Percentiles rank a stretch among this genome's conserved stretches.
phyloP scores from a whole-genome alignment of 164 flowering plant genomes.

The Vitis riparia region DNA sequence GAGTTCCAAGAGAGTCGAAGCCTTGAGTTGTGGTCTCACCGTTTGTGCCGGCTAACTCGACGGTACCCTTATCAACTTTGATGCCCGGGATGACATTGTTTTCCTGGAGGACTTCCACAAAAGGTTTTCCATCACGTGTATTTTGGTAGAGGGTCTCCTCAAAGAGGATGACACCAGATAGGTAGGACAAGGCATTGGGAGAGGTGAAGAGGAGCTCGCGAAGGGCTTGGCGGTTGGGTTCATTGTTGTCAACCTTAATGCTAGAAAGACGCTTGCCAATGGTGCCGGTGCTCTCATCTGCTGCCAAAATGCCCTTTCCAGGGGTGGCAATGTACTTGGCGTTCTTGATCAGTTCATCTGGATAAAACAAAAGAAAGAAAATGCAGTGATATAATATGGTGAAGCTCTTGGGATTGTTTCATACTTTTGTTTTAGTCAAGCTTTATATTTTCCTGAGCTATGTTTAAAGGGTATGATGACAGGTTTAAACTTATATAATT shows the following conservation, averaged over 20 bases:
- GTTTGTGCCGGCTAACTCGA: conserved; percentile 74
- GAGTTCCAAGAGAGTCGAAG: conserved; percentile 59
- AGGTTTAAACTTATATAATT: too few species aligned
- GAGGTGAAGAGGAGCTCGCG: conserved; percentile 81
- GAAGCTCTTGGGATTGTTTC: too few species aligned
- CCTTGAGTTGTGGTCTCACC: conserved; percentile 88
- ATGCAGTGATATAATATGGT: too few species aligned
- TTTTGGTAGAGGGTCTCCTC: conserved; percentile 86
- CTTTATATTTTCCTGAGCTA: too few species aligned
- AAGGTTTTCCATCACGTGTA: conserved; percentile 64
- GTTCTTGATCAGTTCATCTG: conserved; percentile 82
- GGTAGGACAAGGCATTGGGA: conserved; percentile 55
- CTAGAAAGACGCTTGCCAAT: conserved; percentile 80
- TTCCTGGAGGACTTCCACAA: conserved; percentile 68
- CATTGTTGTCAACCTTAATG: conserved; percentile 82
- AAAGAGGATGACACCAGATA: conserved; percentile 86
- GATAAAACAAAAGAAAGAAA: background rate
- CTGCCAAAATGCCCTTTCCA: conserved; percentile 81
- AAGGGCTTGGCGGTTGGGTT: conserved; percentile 74
- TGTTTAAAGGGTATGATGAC: too few species aligned
- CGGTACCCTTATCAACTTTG: conserved; percentile 83
- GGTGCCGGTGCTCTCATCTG: conserved; percentile 86
- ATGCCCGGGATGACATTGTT: conserved; percentile 74
- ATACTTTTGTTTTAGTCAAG: too few species aligned
- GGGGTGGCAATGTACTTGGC: conserved; percentile 90